Evolutionary conservation across 176 grass and related monocot genomes (phyloP), one percentile per base, ranked within the genome.

Genomic region (Hsuehochloa calcarea): DNA sequence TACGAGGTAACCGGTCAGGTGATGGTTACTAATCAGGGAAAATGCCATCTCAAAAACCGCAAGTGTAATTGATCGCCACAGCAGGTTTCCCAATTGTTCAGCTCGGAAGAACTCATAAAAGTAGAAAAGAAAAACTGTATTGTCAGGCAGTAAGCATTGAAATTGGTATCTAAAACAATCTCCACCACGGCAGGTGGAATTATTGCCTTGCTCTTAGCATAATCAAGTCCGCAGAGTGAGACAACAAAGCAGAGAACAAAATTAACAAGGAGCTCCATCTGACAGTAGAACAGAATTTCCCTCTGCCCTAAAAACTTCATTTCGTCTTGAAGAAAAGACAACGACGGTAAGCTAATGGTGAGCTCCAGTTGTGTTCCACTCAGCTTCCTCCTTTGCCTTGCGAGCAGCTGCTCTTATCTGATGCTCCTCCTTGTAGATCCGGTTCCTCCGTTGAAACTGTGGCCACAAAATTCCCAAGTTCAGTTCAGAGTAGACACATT

Each of bases 371-470:
- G 19, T 29, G 11, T n/a, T 43, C 26, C 40, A 71, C 69, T 64
- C 56, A 2, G 71, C 37, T 19, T 79, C 76, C 31, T 85, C 90
- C 63, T 83, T 84, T 25, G 83, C 86, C 77, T 86, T 92, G 68
- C 46, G 20, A 52, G 41, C 65, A 4, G 70, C 86, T 44, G 82
- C 86, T 56, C 86, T 68, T 65, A 88, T 80, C 64, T 92, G 90
- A 17, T 89, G 86, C 65, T 92, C 82, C 78, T 92, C 90, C 72
- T 92, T 86, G 78, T 92, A 92, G 20, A 92, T 77, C 34, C 83
- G 82, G 78, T 89, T 92, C 82, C 90, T 89, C 40, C 90, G 68
- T 92, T 92, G 77, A 31, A 92, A 92, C 82, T 92, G 82, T 27
- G 78, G 84, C 14, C 68, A 77, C 20, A 85, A 1, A 58, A 69